These are phyloP conservation scores for Furcasterigmium furcatum DNA, from an alignment of 2,329 filamentous ascomycete genomes.

Conservation along the genomic window DNA sequence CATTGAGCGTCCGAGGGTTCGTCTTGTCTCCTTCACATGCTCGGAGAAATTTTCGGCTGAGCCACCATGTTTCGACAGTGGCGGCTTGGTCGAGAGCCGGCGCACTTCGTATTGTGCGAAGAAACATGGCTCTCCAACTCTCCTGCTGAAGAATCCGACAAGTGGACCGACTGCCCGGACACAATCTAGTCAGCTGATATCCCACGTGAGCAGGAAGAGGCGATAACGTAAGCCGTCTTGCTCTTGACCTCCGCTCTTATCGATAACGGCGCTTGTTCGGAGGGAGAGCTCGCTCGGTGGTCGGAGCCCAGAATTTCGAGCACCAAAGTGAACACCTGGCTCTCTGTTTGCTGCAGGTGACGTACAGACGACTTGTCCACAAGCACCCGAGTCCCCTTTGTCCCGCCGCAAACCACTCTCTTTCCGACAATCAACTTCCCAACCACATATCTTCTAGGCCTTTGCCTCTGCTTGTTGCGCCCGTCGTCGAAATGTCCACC, in stretches of 20 bases:
- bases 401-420: not conserved
- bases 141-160: too few relatives aligned
- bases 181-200: too few relatives aligned
- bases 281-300: constrained; percentile 10
- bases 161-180: too few relatives aligned
- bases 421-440: not conserved
- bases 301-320: constrained; percentile 5
- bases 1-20: not conserved
- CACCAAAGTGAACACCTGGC: constrained; percentile 15
- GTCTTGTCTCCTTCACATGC: not conserved
- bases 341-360: constrained; percentile 7
- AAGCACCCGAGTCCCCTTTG: too few relatives aligned
- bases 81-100: too few relatives aligned
- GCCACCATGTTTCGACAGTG: not conserved
- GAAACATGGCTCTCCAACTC: too few relatives aligned
- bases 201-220: too few relatives aligned
- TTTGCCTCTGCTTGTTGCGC: not conserved
- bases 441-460: not conserved
- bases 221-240: not conserved
- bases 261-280: constrained; percentile 10
- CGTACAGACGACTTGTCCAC: constrained; percentile 1
- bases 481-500: not conserved
- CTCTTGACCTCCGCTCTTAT: not conserved
- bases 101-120: too few relatives aligned
- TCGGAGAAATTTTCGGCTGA: not conserved